Conservation (phyloP, 2,329 filamentous ascomycete genomes). For the Phialophora verrucosa region DNA sequence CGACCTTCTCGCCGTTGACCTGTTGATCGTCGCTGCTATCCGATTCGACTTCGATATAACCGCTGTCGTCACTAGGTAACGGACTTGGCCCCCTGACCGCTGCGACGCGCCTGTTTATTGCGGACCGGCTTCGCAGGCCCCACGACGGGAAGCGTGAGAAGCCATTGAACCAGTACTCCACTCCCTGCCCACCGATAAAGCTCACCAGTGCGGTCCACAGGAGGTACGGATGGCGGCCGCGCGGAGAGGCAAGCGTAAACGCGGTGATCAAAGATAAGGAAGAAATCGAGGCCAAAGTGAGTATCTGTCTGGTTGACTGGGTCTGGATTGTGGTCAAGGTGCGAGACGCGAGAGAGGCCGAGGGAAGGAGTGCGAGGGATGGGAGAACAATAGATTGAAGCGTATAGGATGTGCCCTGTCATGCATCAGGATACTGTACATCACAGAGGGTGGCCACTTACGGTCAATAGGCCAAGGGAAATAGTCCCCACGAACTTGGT, state of each 20-base stretch:
- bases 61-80: slow-evolving; percentile 32
- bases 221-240: slow-evolving; percentile 83
- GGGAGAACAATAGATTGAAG: slow-evolving; percentile 79
- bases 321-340: slow-evolving; percentile 72
- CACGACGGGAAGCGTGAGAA: slow-evolving; percentile 57
- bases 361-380: slow-evolving; percentile 78
- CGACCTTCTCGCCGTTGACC: slow-evolving; percentile 54
- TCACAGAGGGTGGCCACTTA: slow-evolving; percentile 55
- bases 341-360: slow-evolving; percentile 71
- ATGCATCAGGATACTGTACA: slow-evolving; percentile 11
- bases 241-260: slow-evolving; percentile 75
- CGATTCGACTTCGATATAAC: slow-evolving; percentile 37
- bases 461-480: slow-evolving; percentile 84
- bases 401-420: slow-evolving; percentile 85
- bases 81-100: slow-evolving; percentile 25
- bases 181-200: slow-evolving; percentile 53
- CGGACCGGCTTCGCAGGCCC: slow-evolving; percentile 43
- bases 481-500: slow-evolving; percentile 94
- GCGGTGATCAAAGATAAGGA: slow-evolving; percentile 76
- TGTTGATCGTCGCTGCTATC: slow-evolving; percentile 45
- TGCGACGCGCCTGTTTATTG: slow-evolving; percentile 9
- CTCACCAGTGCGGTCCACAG: slow-evolving; percentile 78
- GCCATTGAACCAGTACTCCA: slow-evolving; percentile 76
- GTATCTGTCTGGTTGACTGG: slow-evolving; percentile 68
- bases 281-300: slow-evolving; percentile 71